Base-by-base conservation (phyloP, 2,329 filamentous ascomycete species). In the Sphaerulina populicola region DNA sequence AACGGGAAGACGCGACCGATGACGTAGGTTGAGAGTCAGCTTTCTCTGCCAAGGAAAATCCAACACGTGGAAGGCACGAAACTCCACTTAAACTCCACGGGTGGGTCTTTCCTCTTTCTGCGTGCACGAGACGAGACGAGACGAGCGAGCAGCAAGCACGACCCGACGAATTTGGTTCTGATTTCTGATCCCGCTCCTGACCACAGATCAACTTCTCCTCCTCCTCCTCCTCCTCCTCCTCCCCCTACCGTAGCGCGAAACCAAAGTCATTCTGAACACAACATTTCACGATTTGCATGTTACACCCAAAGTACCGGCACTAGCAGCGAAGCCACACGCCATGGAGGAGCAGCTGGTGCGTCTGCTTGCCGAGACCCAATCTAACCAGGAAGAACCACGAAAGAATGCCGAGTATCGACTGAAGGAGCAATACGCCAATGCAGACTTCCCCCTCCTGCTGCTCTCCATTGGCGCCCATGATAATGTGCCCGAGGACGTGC, bases 261-360 rank as follows among this genome's bases (percentile, higher is more conserved):
- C 18, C 18, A 18, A 18, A 18, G 18, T 18, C 18, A 18, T 18
- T 18, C n/a, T n/a, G n/a, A n/a, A 18, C 18, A 18, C 18, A 2
- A 18, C 18, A 18, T 18, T 18, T 35, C 31, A 35, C 31, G 12
- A 41, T 43, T 23, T 45, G 42, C 48, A 52, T 52, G 55, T 59
- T 49, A 51, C 52, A 55, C 43, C 44, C 53, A n/a, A 36, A 31
- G 8, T 27, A 31, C 14, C 31, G 36, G 38, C 49, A 56, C 42
- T 53, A 58, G 50, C 31, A 29, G 47, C 55, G 47, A 48, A 60
- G 59, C 54, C 57, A 54, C 31, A 35, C 47, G 72, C 65, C 63
- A 95, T 95, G 89, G 90, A 95, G 79, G 85, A 94, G 73, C 84
- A 94, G 76, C 81, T 98, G 70, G 83, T 93, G 63, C 83, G 84